A percentile compares a stretch with the other conserved stretches of the same genome.
Evolutionary conservation across 129 eudicot species (phyloP).

Genomic region (Chrysanthemum makinoi): DNA sequence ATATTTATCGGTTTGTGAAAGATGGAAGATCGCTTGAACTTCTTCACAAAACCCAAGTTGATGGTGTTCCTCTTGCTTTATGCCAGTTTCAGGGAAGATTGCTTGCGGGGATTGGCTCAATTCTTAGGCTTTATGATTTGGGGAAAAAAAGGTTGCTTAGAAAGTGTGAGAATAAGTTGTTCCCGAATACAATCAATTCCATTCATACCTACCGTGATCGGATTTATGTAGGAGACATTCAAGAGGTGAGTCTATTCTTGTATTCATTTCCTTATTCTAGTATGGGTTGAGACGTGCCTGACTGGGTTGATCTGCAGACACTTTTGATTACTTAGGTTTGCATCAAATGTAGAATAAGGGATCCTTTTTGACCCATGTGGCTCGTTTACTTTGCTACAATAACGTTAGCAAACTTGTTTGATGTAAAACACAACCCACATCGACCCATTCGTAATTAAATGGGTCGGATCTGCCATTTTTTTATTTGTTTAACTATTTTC

Average conservation of each 20-base stretch:
- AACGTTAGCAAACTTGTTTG: neutral
- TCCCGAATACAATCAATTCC: conserved; percentile 82
- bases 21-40: conserved; percentile 90
- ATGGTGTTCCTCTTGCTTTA: conserved; percentile 92
- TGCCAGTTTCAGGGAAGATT: conserved; percentile 94
- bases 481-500: neutral
- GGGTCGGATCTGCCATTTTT: neutral
- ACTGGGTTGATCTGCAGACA: neutral
- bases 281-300: neutral
- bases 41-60: conserved; percentile 96
- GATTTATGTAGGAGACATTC: conserved; percentile 96
- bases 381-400: neutral
- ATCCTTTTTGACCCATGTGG: neutral
- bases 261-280: neutral
- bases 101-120: conserved; percentile 90
- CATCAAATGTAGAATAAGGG: neutral
- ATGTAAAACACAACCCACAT: neutral
- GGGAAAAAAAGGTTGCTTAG: conserved; percentile 89
- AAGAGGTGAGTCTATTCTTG: conserved; percentile 40
- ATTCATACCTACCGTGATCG: conserved; percentile 97
- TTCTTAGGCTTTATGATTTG: conserved; percentile 90
- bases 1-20: conserved; percentile 84
- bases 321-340: neutral
- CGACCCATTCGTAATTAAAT: neutral
- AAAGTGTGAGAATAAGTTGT: conserved; percentile 94